These are phyloP conservation scores for Silybum marianum DNA, from an alignment of 129 eudicot species.

Conservation along the genomic window DNA sequence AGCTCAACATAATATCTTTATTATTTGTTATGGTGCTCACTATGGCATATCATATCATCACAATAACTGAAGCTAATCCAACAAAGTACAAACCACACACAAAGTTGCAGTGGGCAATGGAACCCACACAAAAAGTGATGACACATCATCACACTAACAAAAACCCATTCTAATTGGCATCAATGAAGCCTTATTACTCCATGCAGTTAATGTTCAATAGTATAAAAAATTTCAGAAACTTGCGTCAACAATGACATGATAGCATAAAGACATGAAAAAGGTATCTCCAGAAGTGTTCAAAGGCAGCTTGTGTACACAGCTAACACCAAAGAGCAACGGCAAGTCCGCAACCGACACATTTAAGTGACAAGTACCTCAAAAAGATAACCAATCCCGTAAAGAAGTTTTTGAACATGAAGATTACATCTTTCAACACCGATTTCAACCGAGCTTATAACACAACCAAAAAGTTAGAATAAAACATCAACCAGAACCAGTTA, in stretches of 20 bases:
- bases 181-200: background rate
- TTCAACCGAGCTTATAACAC: background rate
- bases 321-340: background rate
- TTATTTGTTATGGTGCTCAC: background rate
- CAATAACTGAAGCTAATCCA: constrained; percentile 10
- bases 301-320: background rate
- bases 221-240: background rate
- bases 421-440: background rate
- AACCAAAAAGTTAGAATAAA: background rate
- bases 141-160: constrained; percentile 1
- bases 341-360: background rate
- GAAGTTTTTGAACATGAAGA: background rate
- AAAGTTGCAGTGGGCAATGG: background rate
- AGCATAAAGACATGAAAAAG: background rate
- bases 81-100: constrained; percentile 20
- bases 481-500: background rate
- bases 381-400: background rate
- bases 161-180: too few species aligned
- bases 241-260: background rate
- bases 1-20: constrained; percentile 6
- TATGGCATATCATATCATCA: background rate
- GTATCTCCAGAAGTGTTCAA: background rate
- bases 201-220: background rate
- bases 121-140: background rate
- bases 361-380: background rate